Base-by-base conservation (phyloP, 306 rosid genomes). In the Prunus dulcis region DNA sequence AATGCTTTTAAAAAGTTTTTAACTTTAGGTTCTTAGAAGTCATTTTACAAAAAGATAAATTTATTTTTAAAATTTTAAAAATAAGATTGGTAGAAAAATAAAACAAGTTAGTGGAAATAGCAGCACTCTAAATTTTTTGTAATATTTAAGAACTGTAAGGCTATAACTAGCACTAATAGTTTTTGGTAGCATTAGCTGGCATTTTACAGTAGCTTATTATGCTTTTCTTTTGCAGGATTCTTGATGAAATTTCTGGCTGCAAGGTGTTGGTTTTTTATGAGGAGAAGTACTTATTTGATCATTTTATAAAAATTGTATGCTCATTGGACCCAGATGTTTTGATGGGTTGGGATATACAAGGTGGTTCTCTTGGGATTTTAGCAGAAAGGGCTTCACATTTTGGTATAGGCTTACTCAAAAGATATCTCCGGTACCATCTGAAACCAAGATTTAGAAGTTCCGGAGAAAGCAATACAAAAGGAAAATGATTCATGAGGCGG, bases 341-440 rank as follows among this genome's bases (percentile, higher is more conserved):
- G 76, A 86, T 94, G 90, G 97, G 97, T 20, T 94, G 97, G 97
- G 98, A 91, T 85, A 82, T 92, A 82, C 97, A 94, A 85, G 88
- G 96, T 64, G 76, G 93, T 84, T 94, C 98, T 82, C 91, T 92
- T 83, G 98, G 97, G 38, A 92, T 79, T 90, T 85, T 94, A 78
- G 97, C 98, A 47, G 95, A 94, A 87, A 88, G 97, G 81, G 95
- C 97, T 71, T 87, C 91, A 12, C 79, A 85, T 75, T 88, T 92
- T 65, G 96, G 96, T 70, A 84, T 94, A 80, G 90, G 87, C 66
- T 83, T 94, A 73, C 91, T 94, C 17, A 83, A 89, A 88, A 78
- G 67, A 81, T 94, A 84, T 94, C 98, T 64, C 90, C 96, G 79
- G 86, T 89, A 67, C 97, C 96, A 52, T 83, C 89, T 61, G 90